phyloP scores from a whole-genome alignment of 306 rosid genomes.

The Corylus heterophylla region DNA sequence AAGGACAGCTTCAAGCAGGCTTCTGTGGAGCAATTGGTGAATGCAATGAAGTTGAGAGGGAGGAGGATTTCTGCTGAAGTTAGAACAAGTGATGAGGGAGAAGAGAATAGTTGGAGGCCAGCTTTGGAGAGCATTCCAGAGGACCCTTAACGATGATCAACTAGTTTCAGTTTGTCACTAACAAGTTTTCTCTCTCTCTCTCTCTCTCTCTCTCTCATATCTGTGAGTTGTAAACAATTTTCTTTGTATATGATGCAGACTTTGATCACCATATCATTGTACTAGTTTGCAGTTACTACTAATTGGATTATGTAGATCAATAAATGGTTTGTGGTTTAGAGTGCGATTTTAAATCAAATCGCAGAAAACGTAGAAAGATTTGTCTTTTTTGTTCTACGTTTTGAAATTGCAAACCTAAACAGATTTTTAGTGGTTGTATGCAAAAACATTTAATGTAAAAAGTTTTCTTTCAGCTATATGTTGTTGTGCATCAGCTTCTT shows the following conservation, averaged over 20 bases:
- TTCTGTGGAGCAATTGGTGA: slow-evolving; percentile 57
- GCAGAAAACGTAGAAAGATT: too few relatives aligned
- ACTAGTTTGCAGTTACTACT: slow-evolving; percentile 24
- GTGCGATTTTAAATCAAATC: too few relatives aligned
- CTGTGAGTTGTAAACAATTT: slow-evolving; percentile 21
- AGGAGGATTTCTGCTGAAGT: slow-evolving; percentile 36
- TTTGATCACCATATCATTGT: slow-evolving; percentile 30
- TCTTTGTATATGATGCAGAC: slow-evolving; percentile 20
- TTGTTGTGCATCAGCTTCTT: neutral
- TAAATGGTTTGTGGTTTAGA: neutral
- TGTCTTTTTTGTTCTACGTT: too few relatives aligned
- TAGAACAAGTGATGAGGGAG: slow-evolving; percentile 22
- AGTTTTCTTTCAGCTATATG: neutral
- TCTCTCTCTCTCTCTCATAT: neutral
- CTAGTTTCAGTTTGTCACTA: neutral
- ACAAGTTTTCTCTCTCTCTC: neutral
- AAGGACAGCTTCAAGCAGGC: slow-evolving; percentile 26
- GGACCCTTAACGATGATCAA: slow-evolving; percentile 28
- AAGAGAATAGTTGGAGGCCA: slow-evolving; percentile 51
- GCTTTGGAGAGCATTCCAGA: slow-evolving; percentile 69
- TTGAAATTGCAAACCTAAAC: too few relatives aligned
- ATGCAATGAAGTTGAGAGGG: slow-evolving; percentile 50
- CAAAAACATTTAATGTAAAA: too few relatives aligned
- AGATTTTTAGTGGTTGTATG: too few relatives aligned
- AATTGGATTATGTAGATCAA: neutral